A percentile compares a stretch with the other conserved stretches of the same genome.
Evolutionary conservation across 345 rosid genomes (phyloP).

Genomic region (Citrus hindsii): DNA sequence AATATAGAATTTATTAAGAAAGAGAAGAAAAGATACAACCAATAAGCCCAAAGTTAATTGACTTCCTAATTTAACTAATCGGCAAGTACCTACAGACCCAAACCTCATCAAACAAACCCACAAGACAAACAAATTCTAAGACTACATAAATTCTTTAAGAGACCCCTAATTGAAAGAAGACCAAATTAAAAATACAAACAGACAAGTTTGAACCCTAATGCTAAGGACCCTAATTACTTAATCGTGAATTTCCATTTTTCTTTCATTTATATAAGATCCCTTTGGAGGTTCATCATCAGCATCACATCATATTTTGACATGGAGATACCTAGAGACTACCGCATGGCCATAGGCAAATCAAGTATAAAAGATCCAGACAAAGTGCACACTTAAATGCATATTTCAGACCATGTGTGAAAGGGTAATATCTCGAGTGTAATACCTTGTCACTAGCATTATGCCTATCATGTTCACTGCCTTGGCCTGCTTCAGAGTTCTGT

Average conservation of each 20-base stretch:
- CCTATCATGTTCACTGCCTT: constrained; percentile 29
- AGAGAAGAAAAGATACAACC: too few relatives aligned
- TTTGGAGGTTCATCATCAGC: neutral
- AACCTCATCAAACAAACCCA: neutral
- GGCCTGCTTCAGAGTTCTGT: constrained; percentile 30
- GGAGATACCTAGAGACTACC: neutral
- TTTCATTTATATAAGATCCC: neutral
- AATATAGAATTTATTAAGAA: neutral
- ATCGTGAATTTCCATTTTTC: neutral
- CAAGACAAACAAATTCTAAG: neutral
- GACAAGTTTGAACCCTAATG: neutral
- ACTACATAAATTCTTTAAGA: neutral
- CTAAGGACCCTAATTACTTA: neutral
- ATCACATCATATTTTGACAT: neutral
- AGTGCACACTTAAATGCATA: neutral
- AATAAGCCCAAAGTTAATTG: neutral
- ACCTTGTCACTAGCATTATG: constrained; percentile 50
- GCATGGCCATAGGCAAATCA: neutral
- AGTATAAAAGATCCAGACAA: neutral
- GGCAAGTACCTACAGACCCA: neutral
- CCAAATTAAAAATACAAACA: neutral
- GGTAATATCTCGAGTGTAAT: neutral
- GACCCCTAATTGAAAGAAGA: too few relatives aligned
- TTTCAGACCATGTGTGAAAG: neutral
- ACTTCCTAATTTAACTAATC: neutral